A percentile compares a stretch with the other conserved stretches of the same genome.
Evolutionary conservation across 352 stramenopile species (phyloP).

Genomic region (Phytopythium vexans): DNA sequence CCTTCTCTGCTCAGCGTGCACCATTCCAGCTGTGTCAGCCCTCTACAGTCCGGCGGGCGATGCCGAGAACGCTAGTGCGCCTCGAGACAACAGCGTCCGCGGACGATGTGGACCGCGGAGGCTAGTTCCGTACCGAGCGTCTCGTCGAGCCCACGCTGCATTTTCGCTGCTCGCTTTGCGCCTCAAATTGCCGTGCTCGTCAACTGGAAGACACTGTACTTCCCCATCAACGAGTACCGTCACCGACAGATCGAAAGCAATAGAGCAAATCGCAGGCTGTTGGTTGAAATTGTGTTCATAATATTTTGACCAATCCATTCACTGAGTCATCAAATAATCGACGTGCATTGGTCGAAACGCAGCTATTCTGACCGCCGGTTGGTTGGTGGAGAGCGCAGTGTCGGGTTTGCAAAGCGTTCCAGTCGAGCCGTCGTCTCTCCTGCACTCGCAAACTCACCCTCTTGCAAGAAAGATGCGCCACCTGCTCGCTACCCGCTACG

Average conservation of each 20-base stretch:
- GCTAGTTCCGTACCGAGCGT: background rate
- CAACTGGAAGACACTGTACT: no score
- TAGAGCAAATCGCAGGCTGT: background rate
- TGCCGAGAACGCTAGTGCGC: background rate
- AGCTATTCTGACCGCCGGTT: background rate
- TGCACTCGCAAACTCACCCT: slow-evolving; percentile 72
- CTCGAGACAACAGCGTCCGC: background rate
- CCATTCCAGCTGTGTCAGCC: background rate
- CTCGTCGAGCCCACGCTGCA: slow-evolving; percentile 4
- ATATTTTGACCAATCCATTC: slow-evolving; percentile 3
- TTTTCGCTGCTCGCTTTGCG: background rate
- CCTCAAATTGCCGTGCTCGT: slow-evolving; percentile 11
- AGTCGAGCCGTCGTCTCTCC: background rate
- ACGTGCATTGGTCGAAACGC: slow-evolving; percentile 9
- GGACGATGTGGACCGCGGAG: background rate
- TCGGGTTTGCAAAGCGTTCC: background rate
- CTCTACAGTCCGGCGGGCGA: background rate
- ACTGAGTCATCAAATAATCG: background rate
- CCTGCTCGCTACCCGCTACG: slow-evolving; percentile 91
- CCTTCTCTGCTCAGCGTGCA: slow-evolving; percentile 36
- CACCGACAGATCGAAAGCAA: background rate
- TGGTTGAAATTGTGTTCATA: background rate
- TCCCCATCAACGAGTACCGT: background rate
- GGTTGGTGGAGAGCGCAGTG: slow-evolving; percentile 8
- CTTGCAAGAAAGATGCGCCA: slow-evolving; percentile 63